Evolutionary conservation across 305 asterid species (phyloP).

Genomic region (Fraxinus xanthoxyloides): DNA sequence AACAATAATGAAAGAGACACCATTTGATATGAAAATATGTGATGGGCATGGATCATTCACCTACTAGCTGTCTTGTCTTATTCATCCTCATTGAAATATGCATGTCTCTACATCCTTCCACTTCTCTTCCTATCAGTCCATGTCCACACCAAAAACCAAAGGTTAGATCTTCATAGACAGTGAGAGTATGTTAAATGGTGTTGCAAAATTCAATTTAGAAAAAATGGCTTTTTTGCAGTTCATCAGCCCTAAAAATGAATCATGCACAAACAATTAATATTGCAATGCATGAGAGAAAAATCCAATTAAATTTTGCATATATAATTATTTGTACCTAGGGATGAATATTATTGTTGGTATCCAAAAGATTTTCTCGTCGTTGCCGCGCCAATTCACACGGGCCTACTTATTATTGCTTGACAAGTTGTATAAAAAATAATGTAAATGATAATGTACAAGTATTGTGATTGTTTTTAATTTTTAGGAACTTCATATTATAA

Average conservation of each 20-base stretch:
- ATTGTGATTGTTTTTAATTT: too few species aligned
- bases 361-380: too few species aligned
- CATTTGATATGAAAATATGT: background rate
- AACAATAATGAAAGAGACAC: too few species aligned
- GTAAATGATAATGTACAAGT: too few species aligned
- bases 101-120: background rate
- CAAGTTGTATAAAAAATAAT: too few species aligned
- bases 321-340: slow-evolving; percentile 44
- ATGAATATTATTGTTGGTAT: slow-evolving; percentile 43
- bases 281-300: background rate
- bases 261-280: background rate
- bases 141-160: background rate
- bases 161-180: background rate
- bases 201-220: background rate
- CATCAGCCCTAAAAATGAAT: background rate
- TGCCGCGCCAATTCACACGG: too few species aligned
- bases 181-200: background rate
- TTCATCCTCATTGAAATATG: background rate
- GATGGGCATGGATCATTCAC: background rate
- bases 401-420: too few species aligned
- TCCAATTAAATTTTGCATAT: background rate
- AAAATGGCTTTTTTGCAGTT: background rate
- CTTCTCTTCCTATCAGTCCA: background rate
- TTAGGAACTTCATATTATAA: too few species aligned
- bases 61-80: background rate